Evolutionary conservation across 2,329 filamentous ascomycete species (phyloP), one percentile per base, ranked within the genome.

Genomic region (Fusarium sp.): DNA sequence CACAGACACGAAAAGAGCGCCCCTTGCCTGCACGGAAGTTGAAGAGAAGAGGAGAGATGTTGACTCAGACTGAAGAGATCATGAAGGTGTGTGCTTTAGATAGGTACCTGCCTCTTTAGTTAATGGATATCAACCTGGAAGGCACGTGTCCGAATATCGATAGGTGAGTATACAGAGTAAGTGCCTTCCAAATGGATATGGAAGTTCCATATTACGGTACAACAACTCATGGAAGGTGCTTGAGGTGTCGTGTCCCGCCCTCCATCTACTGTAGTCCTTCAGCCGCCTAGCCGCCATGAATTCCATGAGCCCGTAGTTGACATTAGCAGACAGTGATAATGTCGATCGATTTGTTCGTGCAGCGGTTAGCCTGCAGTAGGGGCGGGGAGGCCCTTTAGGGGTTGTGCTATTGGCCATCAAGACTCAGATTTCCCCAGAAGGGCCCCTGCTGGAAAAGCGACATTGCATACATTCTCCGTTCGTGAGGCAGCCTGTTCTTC

Each of bases 311-410:
- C 32, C 28, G n/a, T 28, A 53, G 28, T 57, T 61, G 59, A 61
- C 48, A 64, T 64, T 67, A 60, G 51, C 42, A 53, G 63, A 50
- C 24, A 67, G 30, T 50, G 42, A 52, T 42, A 68, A 69, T 59
- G 65, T 64, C 72, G 72, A 74, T 74, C 71, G 70, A 74, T 74
- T 66, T 56, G 62, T 62, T 70, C 56, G 68, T 57, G 65, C 67
- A 61, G 47, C 61, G 44, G 52, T 68, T 67, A 73, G 65, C 36
- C 50, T 50, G 44, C 51, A 48, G 46, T 34, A 59, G 47, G 47
- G 65, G 61, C 45, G 56, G 58, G 39, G 68, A 52, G 57, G 56
- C 39, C 44, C 45, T 53, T 34, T 39, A 19, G 26, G 28, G 43
- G 48, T 44, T 23, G 17, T 34, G 14, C 49, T 42, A 66, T 71